phyloP scores from a whole-genome alignment of 1,139 yeast species.

The Geotrichum reessii region DNA sequence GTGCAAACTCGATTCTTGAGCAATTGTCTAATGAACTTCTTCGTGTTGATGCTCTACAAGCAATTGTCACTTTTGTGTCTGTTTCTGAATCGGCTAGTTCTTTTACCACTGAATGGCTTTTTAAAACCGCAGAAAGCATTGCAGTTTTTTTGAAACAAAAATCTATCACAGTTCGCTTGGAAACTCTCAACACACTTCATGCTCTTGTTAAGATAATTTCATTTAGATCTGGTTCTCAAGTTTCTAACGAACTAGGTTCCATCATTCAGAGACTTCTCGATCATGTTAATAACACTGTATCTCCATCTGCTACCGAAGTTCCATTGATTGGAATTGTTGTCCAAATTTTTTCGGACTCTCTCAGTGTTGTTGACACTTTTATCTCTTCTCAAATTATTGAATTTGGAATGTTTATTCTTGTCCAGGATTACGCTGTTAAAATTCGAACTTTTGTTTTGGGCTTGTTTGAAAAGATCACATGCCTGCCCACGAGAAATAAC shows the following conservation, averaged over 20 bases:
- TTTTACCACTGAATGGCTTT: slow-evolving; percentile 22
- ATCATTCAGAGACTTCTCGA: neutral
- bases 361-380: neutral
- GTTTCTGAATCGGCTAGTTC: neutral
- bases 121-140: slow-evolving; percentile 22
- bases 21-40: slow-evolving; percentile 32
- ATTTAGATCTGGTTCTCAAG: neutral
- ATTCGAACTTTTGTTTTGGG: slow-evolving; percentile 4
- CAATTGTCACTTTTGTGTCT: slow-evolving; percentile 26
- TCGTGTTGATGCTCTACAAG: slow-evolving; percentile 27
- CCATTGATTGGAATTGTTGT: slow-evolving; percentile 6
- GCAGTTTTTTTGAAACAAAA: slow-evolving; percentile 25
- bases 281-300: neutral
- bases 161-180: slow-evolving; percentile 27
- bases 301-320: slow-evolving; percentile 4
- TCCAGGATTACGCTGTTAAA: neutral
- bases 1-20: slow-evolving; percentile 25
- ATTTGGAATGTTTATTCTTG: slow-evolving; percentile 7
- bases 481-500: neutral
- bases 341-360: slow-evolving; percentile 7
- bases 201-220: slow-evolving; percentile 20
- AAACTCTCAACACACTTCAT: slow-evolving; percentile 27
- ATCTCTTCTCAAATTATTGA: neutral
- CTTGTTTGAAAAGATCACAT: slow-evolving; percentile 7
- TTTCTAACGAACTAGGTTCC: neutral